Evolutionary conservation across 176 grass and related monocot species (phyloP).

Genomic region (Avena eriantha): DNA sequence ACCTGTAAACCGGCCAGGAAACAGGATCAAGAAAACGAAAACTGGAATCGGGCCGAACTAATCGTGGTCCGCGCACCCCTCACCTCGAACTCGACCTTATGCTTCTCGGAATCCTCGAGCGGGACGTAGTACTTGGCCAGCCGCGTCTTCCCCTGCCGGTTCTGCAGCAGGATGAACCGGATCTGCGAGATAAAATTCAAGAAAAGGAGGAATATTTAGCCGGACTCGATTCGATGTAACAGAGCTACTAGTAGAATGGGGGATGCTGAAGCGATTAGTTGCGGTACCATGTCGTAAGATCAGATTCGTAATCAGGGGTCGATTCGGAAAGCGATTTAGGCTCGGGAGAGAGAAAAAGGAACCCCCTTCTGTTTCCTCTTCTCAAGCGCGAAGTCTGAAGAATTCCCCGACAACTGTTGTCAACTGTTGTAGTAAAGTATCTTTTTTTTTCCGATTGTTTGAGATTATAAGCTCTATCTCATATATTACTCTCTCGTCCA

Average conservation of each 20-base stretch:
- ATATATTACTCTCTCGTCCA: too few relatives aligned
- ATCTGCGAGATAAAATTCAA: conserved; percentile 56
- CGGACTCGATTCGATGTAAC: neutral
- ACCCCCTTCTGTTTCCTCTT: too few relatives aligned
- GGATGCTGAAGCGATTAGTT: neutral
- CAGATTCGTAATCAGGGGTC: neutral
- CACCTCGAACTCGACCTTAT: conserved; percentile 99
- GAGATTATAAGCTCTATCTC: too few relatives aligned
- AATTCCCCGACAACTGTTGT: too few relatives aligned
- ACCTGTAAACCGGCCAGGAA: conserved; percentile 52
- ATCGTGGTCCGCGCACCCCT: conserved; percentile 7
- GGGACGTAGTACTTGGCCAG: conserved; percentile 98
- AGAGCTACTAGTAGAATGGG: neutral
- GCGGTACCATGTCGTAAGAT: conserved; percentile 30
- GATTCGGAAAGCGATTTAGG: neutral
- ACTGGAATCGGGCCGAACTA: neutral
- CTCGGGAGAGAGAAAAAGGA: too few relatives aligned
- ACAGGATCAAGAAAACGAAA: neutral
- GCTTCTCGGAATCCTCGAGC: conserved; percentile 99
- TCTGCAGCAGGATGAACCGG: conserved; percentile 97
- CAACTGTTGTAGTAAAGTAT: too few relatives aligned
- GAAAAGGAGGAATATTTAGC: conserved; percentile 17
- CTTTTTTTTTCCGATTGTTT: too few relatives aligned
- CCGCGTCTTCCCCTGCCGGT: conserved; percentile 98
- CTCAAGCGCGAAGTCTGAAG: too few relatives aligned